Evolutionary conservation across 495 filamentous ascomycete genomes (phyloP).

Genomic region (Paragyromitra xinjiangensis): DNA sequence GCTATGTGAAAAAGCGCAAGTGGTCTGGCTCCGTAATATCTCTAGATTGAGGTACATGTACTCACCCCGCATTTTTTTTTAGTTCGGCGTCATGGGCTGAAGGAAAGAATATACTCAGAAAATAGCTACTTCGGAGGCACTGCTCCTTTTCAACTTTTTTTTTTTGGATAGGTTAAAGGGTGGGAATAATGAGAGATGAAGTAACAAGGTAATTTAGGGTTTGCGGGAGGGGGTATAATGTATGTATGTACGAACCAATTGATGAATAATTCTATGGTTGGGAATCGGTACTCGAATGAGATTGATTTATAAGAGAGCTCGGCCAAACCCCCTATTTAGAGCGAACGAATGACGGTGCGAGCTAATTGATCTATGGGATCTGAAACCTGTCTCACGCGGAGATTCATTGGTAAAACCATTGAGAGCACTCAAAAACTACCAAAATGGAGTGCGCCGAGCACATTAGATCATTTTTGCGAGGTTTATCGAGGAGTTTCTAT

Average conservation of each 20-base stretch:
- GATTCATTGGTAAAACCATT: no score
- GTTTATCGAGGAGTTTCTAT: no score
- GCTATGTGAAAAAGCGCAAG: slow-evolving; percentile 14
- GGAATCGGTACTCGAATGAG: neutral
- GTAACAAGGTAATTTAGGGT: neutral
- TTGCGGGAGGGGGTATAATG: neutral
- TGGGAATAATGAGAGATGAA: neutral
- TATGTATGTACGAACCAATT: neutral
- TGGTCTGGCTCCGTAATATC: slow-evolving; percentile 3
- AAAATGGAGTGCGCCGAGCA: no score
- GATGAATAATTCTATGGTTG: neutral
- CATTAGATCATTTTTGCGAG: no score
- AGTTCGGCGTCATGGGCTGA: neutral
- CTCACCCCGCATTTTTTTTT: neutral
- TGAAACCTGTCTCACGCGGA: no score
- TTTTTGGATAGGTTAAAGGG: neutral
- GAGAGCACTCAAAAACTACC: no score
- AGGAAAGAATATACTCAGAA: neutral
- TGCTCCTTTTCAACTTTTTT: neutral
- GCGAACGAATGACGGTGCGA: no score
- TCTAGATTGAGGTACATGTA: neutral
- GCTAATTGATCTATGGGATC: no score
- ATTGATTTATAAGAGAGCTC: neutral
- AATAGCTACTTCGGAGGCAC: neutral
- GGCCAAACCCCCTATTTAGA: no score